Base-by-base conservation (phyloP, 2,329 filamentous ascomycete genomes). In the Davidsoniella eucalypti region DNA sequence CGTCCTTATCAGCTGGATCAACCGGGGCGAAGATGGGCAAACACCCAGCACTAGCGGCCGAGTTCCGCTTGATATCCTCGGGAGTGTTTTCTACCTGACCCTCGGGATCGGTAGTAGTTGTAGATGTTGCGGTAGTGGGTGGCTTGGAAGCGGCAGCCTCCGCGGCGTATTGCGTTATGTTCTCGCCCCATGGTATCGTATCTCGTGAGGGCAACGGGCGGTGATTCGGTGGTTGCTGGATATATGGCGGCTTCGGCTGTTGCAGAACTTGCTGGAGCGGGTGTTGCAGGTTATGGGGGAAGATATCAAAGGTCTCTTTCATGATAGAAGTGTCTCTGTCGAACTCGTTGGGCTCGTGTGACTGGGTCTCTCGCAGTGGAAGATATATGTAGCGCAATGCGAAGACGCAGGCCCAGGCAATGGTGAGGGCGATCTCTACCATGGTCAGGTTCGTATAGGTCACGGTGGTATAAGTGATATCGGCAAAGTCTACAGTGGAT, bases 161-260 rank as follows among this genome's bases (percentile, higher is more conserved):
- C 38, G 36, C 7, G 47, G 5, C 67, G 66, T 50, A 49, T 5
- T 21, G 26, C 10, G 51, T 50, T 23, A 50, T 53, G 26, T 53
- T 49, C 26, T 49, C 18, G 29, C 51, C 51, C 51, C 51, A 53
- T 18, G 40, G 36, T 2, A 47, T 43, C 12, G 47, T 43, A 18
- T 50, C 47, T 29, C 43, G 38, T 9, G 47, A 53, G 5, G 38
- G 26, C 18, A 43, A 21, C 17, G 47, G 29, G 5, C 38, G 50
- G 18, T 50, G 43, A 17, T 47, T 18, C 2, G 43, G 17, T 47
- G 61, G 57, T 33, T 60, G 65, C 29, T 65, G 64, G 26, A 64
- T 55, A 17, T 46, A 16, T 18, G 9, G 21, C 7, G 44, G 51
- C 33, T 29, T 38, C 9, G 23, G 40, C 26, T 26, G 26, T 17